These are phyloP conservation scores for Tolypocladium amazonense DNA, from an alignment of 2,329 filamentous ascomycete species.

Conservation along the genomic window DNA sequence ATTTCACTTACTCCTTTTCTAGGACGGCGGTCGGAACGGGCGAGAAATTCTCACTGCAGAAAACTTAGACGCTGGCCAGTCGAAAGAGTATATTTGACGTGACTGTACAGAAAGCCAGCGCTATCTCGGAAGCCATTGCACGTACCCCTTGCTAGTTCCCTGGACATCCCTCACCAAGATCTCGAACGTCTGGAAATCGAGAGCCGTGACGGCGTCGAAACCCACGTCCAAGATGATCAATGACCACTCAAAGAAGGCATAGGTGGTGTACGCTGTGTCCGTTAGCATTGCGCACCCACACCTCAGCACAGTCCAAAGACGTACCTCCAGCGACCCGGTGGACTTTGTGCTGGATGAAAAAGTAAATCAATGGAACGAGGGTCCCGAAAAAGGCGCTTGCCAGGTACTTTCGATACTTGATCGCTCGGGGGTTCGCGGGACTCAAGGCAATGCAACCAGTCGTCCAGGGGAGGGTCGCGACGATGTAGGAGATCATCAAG, in stretches of 20 bases:
- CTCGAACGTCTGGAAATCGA: slow-evolving; percentile 87
- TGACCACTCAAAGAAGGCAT: slow-evolving; percentile 97
- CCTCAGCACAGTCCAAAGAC: slow-evolving; percentile 15
- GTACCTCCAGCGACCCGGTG: slow-evolving; percentile 86
- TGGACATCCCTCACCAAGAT: slow-evolving; percentile 81
- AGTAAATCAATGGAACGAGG: slow-evolving; percentile 83
- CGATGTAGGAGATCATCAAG: slow-evolving; percentile 97
- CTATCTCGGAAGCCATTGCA: slow-evolving; percentile 90
- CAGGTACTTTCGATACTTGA: slow-evolving; percentile 82
- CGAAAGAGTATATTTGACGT: slow-evolving; percentile 19
- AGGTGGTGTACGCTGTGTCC: slow-evolving; percentile 77
- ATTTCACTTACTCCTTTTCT: slow-evolving; percentile 62
- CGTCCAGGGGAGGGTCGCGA: slow-evolving; percentile 93
- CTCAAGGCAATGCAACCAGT: slow-evolving; percentile 80
- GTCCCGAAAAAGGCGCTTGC: slow-evolving; percentile 82
- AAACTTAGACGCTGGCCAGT: slow-evolving; percentile 28
- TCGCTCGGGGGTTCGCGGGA: slow-evolving; percentile 68
- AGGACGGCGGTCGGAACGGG: slow-evolving; percentile 37
- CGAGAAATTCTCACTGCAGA: slow-evolving; percentile 35
- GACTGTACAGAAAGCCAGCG: slow-evolving; percentile 22
- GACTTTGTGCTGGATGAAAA: slow-evolving; percentile 97
- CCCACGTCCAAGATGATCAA: slow-evolving; percentile 90
- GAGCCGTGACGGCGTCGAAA: slow-evolving; percentile 87
- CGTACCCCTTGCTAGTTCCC: slow-evolving; percentile 94
- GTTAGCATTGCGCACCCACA: slow-evolving; percentile 5